These are phyloP conservation scores for Exophiala phaeomuriformis DNA, from an alignment of 2,329 filamentous ascomycete genomes.

Conservation along the genomic window DNA sequence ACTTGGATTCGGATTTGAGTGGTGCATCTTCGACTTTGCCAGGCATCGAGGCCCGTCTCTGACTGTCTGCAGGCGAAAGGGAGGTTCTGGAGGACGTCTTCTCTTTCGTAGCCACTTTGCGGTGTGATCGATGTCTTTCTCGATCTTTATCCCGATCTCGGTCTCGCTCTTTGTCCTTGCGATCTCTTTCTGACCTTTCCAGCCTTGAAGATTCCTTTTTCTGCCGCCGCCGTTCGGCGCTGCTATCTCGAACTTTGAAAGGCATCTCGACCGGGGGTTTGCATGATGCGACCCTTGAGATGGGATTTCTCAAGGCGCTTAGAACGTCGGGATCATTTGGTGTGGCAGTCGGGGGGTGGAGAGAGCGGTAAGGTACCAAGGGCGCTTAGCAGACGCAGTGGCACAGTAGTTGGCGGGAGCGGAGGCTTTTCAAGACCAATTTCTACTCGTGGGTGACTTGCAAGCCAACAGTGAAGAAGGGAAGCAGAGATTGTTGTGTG, in stretches of 20 bases:
- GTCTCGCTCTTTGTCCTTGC: conserved; percentile 16
- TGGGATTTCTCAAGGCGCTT: conserved; percentile 19
- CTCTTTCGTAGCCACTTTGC: conserved; percentile 21
- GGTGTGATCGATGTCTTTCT: conserved; percentile 20
- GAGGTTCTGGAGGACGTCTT: conserved; percentile 25
- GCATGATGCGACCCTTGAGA: conserved; percentile 22
- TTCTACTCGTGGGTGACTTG: background rate
- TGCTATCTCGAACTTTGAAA: conserved; percentile 25
- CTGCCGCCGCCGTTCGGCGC: conserved; percentile 22
- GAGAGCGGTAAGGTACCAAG: conserved; percentile 3
- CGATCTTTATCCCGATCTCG: conserved; percentile 17
- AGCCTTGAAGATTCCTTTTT: conserved; percentile 21
- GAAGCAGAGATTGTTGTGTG: conserved; percentile 6
- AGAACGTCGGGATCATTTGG: conserved; percentile 18
- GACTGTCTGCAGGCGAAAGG: conserved; percentile 26
- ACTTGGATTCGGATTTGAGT: conserved; percentile 34
- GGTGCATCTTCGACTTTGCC: conserved; percentile 17
- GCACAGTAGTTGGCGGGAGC: too few species aligned
- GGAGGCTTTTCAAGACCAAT: background rate
- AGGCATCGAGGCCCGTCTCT: conserved; percentile 30
- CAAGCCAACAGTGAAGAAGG: background rate
- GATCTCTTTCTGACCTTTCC: conserved; percentile 22
- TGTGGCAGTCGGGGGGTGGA: conserved; percentile 7
- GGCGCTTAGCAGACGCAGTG: conserved; percentile 13
- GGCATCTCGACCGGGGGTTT: conserved; percentile 23